Base-by-base conservation (phyloP, 805 yeast species). In the Wickerhamomyces rabaulensis region DNA sequence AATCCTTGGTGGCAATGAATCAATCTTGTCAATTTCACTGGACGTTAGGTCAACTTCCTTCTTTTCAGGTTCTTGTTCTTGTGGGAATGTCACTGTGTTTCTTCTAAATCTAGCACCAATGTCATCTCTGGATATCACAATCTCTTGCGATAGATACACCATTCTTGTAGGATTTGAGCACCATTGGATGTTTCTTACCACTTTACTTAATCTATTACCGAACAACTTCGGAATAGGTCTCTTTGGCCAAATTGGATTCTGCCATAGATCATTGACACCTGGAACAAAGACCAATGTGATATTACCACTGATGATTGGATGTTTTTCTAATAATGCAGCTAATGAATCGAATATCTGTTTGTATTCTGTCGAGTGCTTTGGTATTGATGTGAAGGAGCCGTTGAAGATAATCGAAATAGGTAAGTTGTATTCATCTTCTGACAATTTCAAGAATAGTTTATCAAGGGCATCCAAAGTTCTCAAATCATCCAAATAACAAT, bases 181-280 rank as follows among this genome's bases (percentile, higher is more conserved):
- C 76, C 82, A 81, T 26, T 71, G 67, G 39, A 80, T 66, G 51
- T 77, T 72, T 42, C 75, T 74, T 12, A 75, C 76, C 2, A 81
- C 67, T 49, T 89, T 72, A 29, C 75, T 78, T 33, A 92, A 65
- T 49, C 94, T 72, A 47, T 74, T 79, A 4, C 87, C 80, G 60
- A 92, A 91, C 2, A 84, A 66, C 22, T 71, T 68, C 0, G 98
- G 96, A 2, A 94, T 74, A 0, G 80, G 73, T 17, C 71, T 68
- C 57, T 84, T 86, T 0, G 99, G 99, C 82, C 88, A 82, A 1
- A 78, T 65, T 42, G 83, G 71, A 1, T 94, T 78, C 31, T 82
- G 82, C 97, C 98, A 94, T 0, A 97, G 97, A 65, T 94, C 99
- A 54, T 88, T 86, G 38, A 80, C 79, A 1, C 99, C 98, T 0